Evolutionary conservation across 2,329 filamentous ascomycete genomes (phyloP), one percentile per base, ranked within the genome.

Genomic region (Didymella pinodella): DNA sequence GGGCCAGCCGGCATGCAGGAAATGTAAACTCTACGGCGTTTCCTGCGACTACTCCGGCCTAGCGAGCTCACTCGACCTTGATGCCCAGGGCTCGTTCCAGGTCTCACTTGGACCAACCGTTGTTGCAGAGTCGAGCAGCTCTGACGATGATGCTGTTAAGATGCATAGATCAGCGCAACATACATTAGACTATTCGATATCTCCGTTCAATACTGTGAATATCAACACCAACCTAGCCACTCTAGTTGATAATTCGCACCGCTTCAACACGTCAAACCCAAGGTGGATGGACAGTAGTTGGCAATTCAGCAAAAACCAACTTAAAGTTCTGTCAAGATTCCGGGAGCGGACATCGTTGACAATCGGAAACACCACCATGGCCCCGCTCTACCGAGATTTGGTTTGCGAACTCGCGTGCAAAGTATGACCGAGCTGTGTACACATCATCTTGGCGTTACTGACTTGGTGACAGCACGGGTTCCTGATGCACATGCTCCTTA

Each of bases 401-500:
- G 71, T 77, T 4, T 67, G 78, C 1, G 67, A 69, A 7, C 69
- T 84, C n/a, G 78, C 78, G 0, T 75, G 74, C 14, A 68, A 72
- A 44, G 82, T 83, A 74, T 55, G 76, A 63, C 40, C 18, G 3
- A 7, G 7, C 18, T 10, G 31, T 22, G 7, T n/a, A 2, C 3
- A 20, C 14, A 2, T 20, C 8, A 4, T 2, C 5, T 16, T 20
- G 7, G 31, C 20, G 10, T 48, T 32, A 45, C 60, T 61, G 14
- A 57, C 4, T 6, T 43, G 4, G 6, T 7, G 0, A 3, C 32
- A 83, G 82, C 75, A 84, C 48, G 78, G 82, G 0, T 86, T 83
- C 54, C 75, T 88, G 5, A 80, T 86, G 74, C 85, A 88, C 67
- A 75, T 82, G 46, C 77, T 86, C 18, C 74, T 86, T 29, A 78